Base-by-base conservation (phyloP, 495 filamentous ascomycete genomes). In the Lasiosphaeris hirsuta region DNA sequence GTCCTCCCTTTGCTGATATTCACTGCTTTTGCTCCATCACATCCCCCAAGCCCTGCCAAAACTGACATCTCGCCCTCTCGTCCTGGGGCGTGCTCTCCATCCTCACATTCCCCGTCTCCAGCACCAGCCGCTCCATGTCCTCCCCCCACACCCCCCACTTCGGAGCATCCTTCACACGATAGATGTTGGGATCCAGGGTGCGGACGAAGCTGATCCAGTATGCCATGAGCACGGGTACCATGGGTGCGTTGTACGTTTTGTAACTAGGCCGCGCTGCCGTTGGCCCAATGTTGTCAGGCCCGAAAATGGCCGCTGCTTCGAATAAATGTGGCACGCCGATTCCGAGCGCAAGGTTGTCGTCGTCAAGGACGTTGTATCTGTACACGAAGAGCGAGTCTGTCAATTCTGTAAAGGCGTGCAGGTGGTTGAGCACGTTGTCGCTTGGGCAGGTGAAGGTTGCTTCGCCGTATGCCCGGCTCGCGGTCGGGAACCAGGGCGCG, bases 401-500 rank as follows among this genome's bases (percentile, higher is more conserved):
- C 18, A 3, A 30, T 1, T 23, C 5, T 5, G 47, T 33, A 15
- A 17, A 33, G 18, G 33, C 18, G 8, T 40, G 30, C 7, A 69
- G 49, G 7, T 62, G 56, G 41, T 61, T 51, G 14, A 76, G 69
- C 38, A 78, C 49, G 54, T 59, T 64, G n/a, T 51, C 54, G 7
- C 75, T 74, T 3, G 86, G 84, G 56, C 86, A 89, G 54, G 81
- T 75, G 57, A 90, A 88, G 1, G 81, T 86, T 1, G 79, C 75
- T 63, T 89, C 86, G 39, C 82, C 81, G 63, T 84, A 86, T 30
- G 75, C 74, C 6, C 75, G 69, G 45, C 80, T 77, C 55, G 80
- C 59, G 11, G 67, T 63, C 7, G 75, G 70, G 60, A 73, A 78
- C 68, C 69, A 78, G 7, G 60, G n/a, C 3, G 34, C 61, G 62